Evolutionary conservation across 352 stramenopile genomes (phyloP), one percentile per base, ranked within the genome.

Genomic region (Globisporangium cylindrosporum): DNA sequence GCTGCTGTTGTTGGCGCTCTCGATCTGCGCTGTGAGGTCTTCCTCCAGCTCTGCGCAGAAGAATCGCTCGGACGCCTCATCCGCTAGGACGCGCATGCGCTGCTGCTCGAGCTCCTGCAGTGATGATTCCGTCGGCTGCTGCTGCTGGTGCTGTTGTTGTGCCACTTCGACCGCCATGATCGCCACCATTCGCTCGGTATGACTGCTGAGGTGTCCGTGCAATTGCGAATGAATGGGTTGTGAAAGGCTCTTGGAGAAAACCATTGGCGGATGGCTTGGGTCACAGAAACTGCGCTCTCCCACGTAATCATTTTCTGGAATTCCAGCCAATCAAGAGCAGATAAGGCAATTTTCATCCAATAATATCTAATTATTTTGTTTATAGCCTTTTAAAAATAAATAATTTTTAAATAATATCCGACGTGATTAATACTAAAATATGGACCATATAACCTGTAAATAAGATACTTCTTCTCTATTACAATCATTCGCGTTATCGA

Each of bases 41-140:
- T 93, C 82, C 56, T 91, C 84, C 9, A 93, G 69, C 77, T 92
- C 86, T 49, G 92, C 86, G 71, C 86, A 92, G 73, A 93, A 93
- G 73, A 88, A 90, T 51, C 86, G 86, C 69, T 77, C 68, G 41
- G 15, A 56, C 36, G 54, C 36, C 24, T 24, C 56, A 27, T 25
- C 64, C 10, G 25, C 53, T 10, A 12, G 48, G 8, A n/a, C 32
- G 15, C 25, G 62, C 38, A 34, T 1, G 12, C 36, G 43, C 41
- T 64, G 59, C 57, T 38, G 43, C 15, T 49, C 43, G 43, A 24
- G 43, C 27, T 58, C 27, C 18, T 43, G 36, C 15, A 18, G 29
- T 49, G 15, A 20, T 6, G 1, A 34, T 18, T 38, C 15, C 25
- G 25, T 43, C 55, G 48, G 56, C 56, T 49, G 29, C n/a, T n/a